phyloP scores from a whole-genome alignment of 2,329 filamentous ascomycete genomes.

The Paraconiothyrium sp. region DNA sequence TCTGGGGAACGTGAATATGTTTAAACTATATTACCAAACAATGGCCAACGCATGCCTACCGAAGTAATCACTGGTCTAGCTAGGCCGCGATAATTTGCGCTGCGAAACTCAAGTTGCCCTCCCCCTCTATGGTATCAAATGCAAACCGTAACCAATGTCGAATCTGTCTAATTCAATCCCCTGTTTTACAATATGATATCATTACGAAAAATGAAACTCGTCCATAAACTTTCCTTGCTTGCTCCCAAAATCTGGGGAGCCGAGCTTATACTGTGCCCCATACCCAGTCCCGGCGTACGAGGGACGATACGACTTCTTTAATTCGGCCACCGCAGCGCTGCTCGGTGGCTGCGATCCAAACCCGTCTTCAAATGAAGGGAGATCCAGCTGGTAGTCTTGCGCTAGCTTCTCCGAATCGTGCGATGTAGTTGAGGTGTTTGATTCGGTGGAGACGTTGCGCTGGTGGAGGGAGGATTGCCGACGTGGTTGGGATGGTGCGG shows the following conservation, averaged over 20 bases:
- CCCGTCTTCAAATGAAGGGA: conserved; percentile 32
- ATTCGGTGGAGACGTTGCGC: conserved; percentile 23
- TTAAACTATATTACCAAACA: too few species aligned
- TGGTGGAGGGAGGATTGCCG: conserved; percentile 22
- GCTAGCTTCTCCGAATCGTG: conserved; percentile 34
- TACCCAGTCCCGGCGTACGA: conserved; percentile 3
- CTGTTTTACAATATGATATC: not conserved
- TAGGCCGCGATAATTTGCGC: not conserved
- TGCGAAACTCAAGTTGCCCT: not conserved
- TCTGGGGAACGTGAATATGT: too few species aligned
- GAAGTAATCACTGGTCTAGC: too few species aligned
- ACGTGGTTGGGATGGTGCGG: not conserved
- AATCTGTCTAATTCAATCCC: not conserved
- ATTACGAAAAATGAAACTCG: not conserved
- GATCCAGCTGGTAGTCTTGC: conserved; percentile 34
- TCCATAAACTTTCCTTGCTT: conserved; percentile 9
- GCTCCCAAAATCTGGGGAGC: not conserved
- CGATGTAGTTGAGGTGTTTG: conserved; percentile 23
- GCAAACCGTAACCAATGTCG: not conserved
- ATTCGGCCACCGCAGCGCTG: not conserved
- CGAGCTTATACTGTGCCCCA: not conserved
- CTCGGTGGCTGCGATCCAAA: conserved; percentile 21
- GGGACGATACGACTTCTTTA: not conserved
- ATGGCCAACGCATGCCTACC: too few species aligned
- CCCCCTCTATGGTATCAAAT: not conserved